Evolutionary conservation across 139 green algal species (phyloP), one percentile per base, ranked within the genome.

Genomic region (Choricystis sp.): DNA sequence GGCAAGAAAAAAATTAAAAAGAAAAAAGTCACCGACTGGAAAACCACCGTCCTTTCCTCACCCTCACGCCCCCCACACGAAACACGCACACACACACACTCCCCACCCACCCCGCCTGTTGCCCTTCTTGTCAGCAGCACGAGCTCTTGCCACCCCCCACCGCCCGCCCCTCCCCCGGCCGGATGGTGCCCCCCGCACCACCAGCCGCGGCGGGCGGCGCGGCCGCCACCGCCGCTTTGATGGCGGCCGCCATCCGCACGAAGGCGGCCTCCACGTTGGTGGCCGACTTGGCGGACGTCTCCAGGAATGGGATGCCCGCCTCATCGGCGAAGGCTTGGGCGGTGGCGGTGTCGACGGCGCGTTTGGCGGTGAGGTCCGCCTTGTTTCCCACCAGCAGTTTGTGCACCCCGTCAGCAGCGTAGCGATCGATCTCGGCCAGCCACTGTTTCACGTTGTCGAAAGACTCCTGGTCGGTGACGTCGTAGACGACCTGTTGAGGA

Each of bases 361-460:
- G 94, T 81, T 98, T 98, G 56, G 74, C 73, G 27, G 84, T 94
- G 29, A 99, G 75, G 64, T 99, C 93, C 52, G 60, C 86, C 84
- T 99, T 99, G 84, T 99, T 99, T 57, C 93, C 93, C 29, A 99
- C 94, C 26, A 99, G 82, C 62, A 99, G 80, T 80, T 99, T 99
- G 89, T 97, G 97, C 21, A 99, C 93, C 67, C 92, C 96, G 81
- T 98, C 93, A 68, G 92, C 97, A n/a, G 93, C 93, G 59, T 99
- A 99, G 29, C 89, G 74, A 73, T 99, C 94, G 65, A 99, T 99
- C 77, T 99, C 93, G 61, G 94, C 95, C n/a, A 99, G 76, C 93
- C 93, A 99, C 74, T 95, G 86, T 83, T 97, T 99, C 21, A 99
- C 93, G 69, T 99, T 97, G 78, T 97, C 94, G 73, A 99, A 99